A percentile compares a stretch with the other conserved stretches of the same genome.
Evolutionary conservation across 352 stramenopile genomes (phyloP).

Genomic region (Thalassiosira hispida): DNA sequence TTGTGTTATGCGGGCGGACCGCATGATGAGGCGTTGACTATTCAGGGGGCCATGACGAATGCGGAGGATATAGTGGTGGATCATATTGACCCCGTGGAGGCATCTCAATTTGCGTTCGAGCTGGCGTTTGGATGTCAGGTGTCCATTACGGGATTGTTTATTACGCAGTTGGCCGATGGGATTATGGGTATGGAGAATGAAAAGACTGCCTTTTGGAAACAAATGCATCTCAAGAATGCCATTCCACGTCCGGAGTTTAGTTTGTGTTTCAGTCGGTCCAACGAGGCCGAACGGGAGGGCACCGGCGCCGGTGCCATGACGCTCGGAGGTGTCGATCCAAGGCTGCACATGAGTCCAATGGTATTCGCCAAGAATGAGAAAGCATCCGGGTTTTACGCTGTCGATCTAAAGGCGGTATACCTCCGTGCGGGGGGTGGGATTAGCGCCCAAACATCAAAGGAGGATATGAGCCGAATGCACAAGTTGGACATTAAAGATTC

Average conservation of each 20-base stretch:
- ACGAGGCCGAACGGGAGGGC: slow-evolving; percentile 51
- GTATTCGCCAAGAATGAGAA: slow-evolving; percentile 73
- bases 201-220: slow-evolving; percentile 77
- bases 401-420: slow-evolving; percentile 82
- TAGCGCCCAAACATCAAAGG: slow-evolving; percentile 31
- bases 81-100: slow-evolving; percentile 62
- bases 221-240: slow-evolving; percentile 87
- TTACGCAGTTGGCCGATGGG: slow-evolving; percentile 91
- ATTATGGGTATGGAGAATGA: slow-evolving; percentile 90
- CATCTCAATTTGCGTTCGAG: slow-evolving; percentile 68
- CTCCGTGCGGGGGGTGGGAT: slow-evolving; percentile 59
- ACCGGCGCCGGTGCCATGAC: slow-evolving; percentile 90
- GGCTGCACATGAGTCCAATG: slow-evolving; percentile 84
- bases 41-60: slow-evolving; percentile 16
- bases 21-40: slow-evolving; percentile 46
- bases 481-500: slow-evolving; percentile 41
- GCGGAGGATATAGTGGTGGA: slow-evolving; percentile 23
- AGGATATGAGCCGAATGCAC: slow-evolving; percentile 41
- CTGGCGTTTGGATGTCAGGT: slow-evolving; percentile 92
- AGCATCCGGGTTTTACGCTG: slow-evolving; percentile 67
- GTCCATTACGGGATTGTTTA: slow-evolving; percentile 90
- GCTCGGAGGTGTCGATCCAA: slow-evolving; percentile 88
- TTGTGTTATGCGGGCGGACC: slow-evolving; percentile 70
- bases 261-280: slow-evolving; percentile 88
- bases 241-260: slow-evolving; percentile 91